Percentiles rank a stretch among this genome's conserved stretches.
Evolutionary conservation across 1,284 basidiomycete species (phyloP).

Genomic region (Malassezia sympodialis): DNA sequence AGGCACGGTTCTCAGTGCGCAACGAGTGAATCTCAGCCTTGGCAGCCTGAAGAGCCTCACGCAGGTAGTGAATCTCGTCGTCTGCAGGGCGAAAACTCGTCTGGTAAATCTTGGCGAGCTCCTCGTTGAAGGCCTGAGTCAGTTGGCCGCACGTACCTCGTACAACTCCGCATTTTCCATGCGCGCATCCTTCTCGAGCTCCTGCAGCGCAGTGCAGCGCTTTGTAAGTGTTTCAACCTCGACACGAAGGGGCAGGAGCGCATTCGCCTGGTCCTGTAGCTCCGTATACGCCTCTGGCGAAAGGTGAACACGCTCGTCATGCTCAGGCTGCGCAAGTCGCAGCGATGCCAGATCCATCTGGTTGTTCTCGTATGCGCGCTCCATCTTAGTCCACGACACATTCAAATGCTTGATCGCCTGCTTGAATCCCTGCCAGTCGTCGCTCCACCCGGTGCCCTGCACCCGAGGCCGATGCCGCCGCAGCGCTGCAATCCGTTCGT

Average conservation of each 20-base stretch:
- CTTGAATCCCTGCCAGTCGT: constrained; percentile 14
- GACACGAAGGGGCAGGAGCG: constrained; percentile 10
- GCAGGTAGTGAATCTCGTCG: constrained; percentile 27
- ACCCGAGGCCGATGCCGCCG: not conserved
- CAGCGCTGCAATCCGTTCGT: constrained; percentile 3
- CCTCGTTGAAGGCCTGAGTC: constrained; percentile 41
- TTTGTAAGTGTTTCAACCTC: constrained; percentile 27
- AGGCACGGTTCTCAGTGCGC: constrained; percentile 22
- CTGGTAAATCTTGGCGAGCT: constrained; percentile 40
- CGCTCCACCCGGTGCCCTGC: not conserved
- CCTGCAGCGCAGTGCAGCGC: constrained; percentile 32
- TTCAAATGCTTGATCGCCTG: constrained; percentile 13
- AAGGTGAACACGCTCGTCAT: constrained; percentile 2
- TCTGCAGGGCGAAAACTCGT: constrained; percentile 33
- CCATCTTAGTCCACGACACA: constrained; percentile 10
- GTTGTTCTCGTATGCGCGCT: constrained; percentile 16
- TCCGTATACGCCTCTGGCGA: constrained; percentile 6
- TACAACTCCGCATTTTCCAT: constrained; percentile 46
- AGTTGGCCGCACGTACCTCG: constrained; percentile 16
- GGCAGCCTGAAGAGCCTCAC: constrained; percentile 23
- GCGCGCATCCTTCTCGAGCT: constrained; percentile 38
- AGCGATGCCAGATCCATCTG: constrained; percentile 17
- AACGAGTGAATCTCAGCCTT: constrained; percentile 28
- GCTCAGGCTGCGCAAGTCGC: constrained; percentile 11
- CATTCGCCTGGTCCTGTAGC: constrained; percentile 13